Evolutionary conservation across 2,329 filamentous ascomycete genomes (phyloP).

Genomic region (Aureobasidium namibiae): DNA sequence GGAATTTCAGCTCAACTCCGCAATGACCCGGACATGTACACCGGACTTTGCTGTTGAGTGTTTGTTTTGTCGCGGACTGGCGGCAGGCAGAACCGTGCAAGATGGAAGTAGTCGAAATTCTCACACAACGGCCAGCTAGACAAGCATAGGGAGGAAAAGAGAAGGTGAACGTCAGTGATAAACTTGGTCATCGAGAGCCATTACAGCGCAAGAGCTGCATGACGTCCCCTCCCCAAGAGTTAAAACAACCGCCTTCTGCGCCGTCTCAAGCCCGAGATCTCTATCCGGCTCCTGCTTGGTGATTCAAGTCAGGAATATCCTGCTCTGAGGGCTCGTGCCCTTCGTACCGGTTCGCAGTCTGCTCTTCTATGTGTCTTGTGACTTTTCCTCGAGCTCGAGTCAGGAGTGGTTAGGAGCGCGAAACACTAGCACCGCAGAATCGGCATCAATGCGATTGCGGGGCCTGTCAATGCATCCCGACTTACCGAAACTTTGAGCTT

Average conservation of each 20-base stretch:
- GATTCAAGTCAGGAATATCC: background rate
- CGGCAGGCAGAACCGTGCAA: background rate
- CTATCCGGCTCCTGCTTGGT: slow-evolving; percentile 1
- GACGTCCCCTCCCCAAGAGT: slow-evolving; percentile 5
- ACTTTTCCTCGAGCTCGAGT: slow-evolving; percentile 1
- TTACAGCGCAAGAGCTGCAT: background rate
- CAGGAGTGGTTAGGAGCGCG: background rate
- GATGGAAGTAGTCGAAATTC: background rate
- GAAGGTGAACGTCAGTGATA: slow-evolving; percentile 2
- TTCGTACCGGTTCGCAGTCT: background rate
- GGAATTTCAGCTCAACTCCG: background rate
- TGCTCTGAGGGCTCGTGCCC: background rate
- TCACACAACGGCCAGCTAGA: background rate
- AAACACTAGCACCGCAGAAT: slow-evolving; percentile 8
- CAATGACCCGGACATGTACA: background rate
- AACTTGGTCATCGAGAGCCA: background rate
- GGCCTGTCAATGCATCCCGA: slow-evolving; percentile 9
- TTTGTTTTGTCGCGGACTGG: background rate
- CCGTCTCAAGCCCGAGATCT: slow-evolving; percentile 1
- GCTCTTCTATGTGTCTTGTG: background rate
- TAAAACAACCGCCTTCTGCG: slow-evolving; percentile 1
- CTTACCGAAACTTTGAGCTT: slow-evolving; percentile 5
- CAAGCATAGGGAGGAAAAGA: background rate
- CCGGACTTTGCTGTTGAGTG: background rate
- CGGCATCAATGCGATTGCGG: slow-evolving; percentile 3